Evolutionary conservation across 352 stramenopile genomes (phyloP), one percentile per base, ranked within the genome.

Genomic region (Detonula confervacea): DNA sequence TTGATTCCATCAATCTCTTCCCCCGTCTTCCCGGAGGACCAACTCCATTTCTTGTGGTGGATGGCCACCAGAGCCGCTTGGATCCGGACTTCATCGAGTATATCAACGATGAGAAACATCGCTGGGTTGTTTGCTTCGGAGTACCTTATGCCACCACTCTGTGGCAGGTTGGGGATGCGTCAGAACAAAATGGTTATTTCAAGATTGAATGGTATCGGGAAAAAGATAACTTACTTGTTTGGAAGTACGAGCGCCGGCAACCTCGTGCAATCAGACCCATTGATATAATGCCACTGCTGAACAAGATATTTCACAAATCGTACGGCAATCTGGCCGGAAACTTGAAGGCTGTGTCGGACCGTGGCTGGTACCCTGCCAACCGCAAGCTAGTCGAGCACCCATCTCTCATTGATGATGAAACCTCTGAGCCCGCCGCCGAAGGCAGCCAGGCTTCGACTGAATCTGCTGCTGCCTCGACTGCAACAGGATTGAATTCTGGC

Each of bases 61-160:
- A 70, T 49, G 42, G 16, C 20, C 61, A 60, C 42, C 14, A 47
- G 3, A 33, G 14, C 9, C 24, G 42, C 1, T 70, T 70, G 59
- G n/a, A 16, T 18, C 2, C 16, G n/a, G 39, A 55, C n/a, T 70
- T 70, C 22, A 16, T 70, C 12, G 27, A n/a, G 33, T 70, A 70
- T 29, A 60, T 70, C 18, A 55, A 70, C 30, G 24, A 61, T 52
- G 2, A 1, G 44, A 14, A 25, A 3, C 46, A 57, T 24, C 9
- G 27, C 7, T 70, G 61, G 61, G 30, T 30, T 39, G 61, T 60
- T 35, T 70, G 61, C 18, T 60, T 70, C 60, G 37, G 61, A 6
- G 8, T 70, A 20, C 61, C 42, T 25, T 70, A 70, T 60, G 61
- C n/a, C 18, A 70, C 61, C n/a, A 24, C 59, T 47, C 27, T 60